Conservation (phyloP, 2,329 filamentous ascomycete species). For the Aaosphaeria arxii region DNA sequence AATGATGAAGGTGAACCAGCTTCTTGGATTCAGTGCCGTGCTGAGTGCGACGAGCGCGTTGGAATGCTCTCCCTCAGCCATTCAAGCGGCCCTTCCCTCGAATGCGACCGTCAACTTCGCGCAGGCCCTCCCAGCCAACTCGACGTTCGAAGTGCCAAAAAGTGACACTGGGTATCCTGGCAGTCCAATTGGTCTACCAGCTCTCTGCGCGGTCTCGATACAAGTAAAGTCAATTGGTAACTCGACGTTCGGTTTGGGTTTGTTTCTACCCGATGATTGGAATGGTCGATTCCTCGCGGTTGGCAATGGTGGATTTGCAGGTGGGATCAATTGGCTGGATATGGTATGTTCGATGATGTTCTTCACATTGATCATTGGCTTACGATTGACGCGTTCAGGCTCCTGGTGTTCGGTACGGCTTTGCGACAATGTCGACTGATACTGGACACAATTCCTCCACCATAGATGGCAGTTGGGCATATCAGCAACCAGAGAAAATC, state of each 20-base stretch:
- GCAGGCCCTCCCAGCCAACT: constrained; percentile 25
- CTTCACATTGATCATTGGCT: neutral
- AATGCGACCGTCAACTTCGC: constrained; percentile 38
- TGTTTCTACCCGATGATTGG: constrained; percentile 39
- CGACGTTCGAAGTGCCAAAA: constrained; percentile 38
- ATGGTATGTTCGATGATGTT: constrained; percentile 35
- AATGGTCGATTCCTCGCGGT: constrained; percentile 37
- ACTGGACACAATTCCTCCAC: constrained; percentile 43
- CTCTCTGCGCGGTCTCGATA: constrained; percentile 37
- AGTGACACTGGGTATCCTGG: constrained; percentile 40
- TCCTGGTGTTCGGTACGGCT: constrained; percentile 36
- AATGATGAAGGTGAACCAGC: too few relatives aligned
- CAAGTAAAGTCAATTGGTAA: constrained; percentile 34
- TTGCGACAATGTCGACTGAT: constrained; percentile 45
- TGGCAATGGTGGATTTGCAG: constrained; percentile 48
- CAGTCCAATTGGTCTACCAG: constrained; percentile 36
- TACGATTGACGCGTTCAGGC: constrained; percentile 9
- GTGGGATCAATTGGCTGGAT: constrained; percentile 49
- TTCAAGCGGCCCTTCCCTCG: constrained; percentile 30
- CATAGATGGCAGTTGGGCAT: constrained; percentile 36
- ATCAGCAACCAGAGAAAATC: constrained; percentile 33
- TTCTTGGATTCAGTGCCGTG: constrained; percentile 16
- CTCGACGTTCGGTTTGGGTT: constrained; percentile 37
- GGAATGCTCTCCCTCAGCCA: constrained; percentile 31
- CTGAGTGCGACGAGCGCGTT: constrained; percentile 15